A percentile compares a stretch with the other conserved stretches of the same genome.
Conservation (phyloP, 192 early-diverging fungal species). For the Entomortierella parvispora region DNA sequence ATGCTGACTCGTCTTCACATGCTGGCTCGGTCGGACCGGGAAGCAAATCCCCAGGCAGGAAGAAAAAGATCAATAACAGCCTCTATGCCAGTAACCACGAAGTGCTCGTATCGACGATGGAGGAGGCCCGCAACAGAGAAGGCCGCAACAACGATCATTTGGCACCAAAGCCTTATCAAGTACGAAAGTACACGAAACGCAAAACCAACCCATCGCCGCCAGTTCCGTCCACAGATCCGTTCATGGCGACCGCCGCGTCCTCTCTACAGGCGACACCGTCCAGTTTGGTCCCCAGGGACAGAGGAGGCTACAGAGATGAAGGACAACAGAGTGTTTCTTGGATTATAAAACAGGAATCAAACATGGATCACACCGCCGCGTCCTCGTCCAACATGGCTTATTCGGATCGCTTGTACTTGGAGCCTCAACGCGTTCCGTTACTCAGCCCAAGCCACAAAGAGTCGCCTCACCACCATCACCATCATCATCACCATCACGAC, state of each 20-base stretch:
- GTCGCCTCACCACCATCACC: neutral
- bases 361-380: no score
- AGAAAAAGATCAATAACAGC: conserved; percentile 51
- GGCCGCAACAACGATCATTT: neutral
- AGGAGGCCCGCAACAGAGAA: conserved; percentile 2
- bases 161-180: conserved; percentile 11
- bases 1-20: neutral
- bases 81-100: conserved; percentile 50
- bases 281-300: no score
- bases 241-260: neutral
- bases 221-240: neutral
- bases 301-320: no score
- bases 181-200: conserved; percentile 42
- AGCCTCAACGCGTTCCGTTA: no score
- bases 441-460: no score
- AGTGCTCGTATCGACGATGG: conserved; percentile 16
- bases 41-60: conserved; percentile 36
- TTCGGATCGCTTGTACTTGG: neutral
- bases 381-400: no score
- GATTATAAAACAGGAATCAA: no score
- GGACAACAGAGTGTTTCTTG: no score
- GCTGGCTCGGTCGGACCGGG: conserved; percentile 2
- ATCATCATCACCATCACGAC: neutral
- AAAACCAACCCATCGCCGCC: neutral
- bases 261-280: neutral